Conservation (phyloP, 176 grass and related monocot species). For the Cenchrus fungigraminus region DNA sequence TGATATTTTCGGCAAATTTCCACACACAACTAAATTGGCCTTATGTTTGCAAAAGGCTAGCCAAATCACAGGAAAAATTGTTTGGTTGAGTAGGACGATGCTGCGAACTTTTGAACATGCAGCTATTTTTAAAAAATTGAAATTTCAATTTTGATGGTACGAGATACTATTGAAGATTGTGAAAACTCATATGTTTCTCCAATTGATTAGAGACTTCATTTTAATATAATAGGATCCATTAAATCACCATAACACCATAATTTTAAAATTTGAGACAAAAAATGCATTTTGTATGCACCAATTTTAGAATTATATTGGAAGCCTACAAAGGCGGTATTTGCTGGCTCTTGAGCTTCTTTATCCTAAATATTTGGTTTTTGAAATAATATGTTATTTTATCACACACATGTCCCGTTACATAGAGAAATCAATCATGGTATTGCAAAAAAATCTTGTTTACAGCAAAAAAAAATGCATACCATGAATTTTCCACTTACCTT, state of each 20-base stretch:
- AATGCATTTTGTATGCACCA: background rate
- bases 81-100: background rate
- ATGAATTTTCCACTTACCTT: no score
- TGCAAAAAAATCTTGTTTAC: background rate
- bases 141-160: background rate
- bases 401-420: background rate
- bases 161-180: background rate
- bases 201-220: background rate
- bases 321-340: background rate
- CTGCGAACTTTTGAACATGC: background rate
- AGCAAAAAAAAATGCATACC: no score
- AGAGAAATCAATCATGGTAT: background rate
- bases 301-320: background rate
- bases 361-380: background rate
- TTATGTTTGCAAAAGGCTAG: no score
- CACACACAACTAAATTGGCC: no score
- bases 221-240: background rate
- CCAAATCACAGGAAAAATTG: background rate
- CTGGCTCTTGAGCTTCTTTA: background rate
- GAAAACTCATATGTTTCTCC: background rate
- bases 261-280: background rate
- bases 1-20: no score
- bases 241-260: background rate
- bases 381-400: background rate
- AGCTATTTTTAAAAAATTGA: background rate